Evolutionary conservation across 31 red algal genomes (phyloP), one percentile per base, ranked within the genome.

Genomic region (Odonthalia washingtoniensis): DNA sequence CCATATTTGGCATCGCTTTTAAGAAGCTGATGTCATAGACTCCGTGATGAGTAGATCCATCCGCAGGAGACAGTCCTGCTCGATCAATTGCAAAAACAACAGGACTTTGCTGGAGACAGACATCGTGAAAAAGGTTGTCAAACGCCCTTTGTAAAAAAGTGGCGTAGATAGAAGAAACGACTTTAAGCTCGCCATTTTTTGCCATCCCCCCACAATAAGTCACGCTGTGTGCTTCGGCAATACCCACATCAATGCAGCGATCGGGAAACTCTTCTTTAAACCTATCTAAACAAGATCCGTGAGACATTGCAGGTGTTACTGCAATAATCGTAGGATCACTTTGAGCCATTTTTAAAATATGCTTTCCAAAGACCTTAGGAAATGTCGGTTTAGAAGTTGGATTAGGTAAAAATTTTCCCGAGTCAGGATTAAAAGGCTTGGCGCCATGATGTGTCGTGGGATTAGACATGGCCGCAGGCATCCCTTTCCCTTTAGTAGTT

Each of bases 91-190:
- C 85, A 46, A 95, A 95, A 44, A 88, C 79, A 38, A 95, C 92
- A 31, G 87, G 88, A 32, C 91, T 81, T 65, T 46, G 27, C 39
- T 95, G 92, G 1, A 95, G 30, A 21, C 79, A 87, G 57, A 95
- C 92, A 62, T 95, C 92, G 70, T 95, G 92, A 44, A 95, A 38
- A 31, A 95, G 80, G 61, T 95, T 87, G 66, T 95, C 92, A 52
- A 92, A 95, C 60, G 78, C 92, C 39, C 92, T 87, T 70, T 95
- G 92, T 30, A 95, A 70, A 69, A 95, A 95, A 2, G 92, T 95
- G 28, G 92, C 91, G 53, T 95, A 95, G 40, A 95, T 95, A 44
- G 42, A 44, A 31, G 79, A 72, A 52, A 88, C 90, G 64, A 95
- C 86, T 46, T 87, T 78, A 33, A 84, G 83, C 43, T 76, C 74